Base-by-base conservation (phyloP, 495 filamentous ascomycete species). In the Neurospora cerealis region DNA sequence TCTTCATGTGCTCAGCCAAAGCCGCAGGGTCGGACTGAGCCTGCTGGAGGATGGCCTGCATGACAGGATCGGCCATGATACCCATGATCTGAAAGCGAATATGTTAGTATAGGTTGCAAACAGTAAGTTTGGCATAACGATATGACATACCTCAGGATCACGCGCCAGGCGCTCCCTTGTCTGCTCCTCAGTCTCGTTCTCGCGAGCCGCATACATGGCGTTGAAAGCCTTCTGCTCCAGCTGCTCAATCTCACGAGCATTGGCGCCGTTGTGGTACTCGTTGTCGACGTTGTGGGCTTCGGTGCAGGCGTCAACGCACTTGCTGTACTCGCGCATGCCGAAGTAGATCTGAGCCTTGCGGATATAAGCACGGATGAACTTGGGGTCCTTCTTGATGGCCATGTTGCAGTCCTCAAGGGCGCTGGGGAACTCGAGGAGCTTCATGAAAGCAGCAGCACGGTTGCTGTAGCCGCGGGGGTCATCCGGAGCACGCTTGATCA, bases 381-480 rank as follows among this genome's bases (percentile, higher is more conserved):
- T 93, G 73, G 91, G 87, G 79, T 99, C 96, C 71, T 91, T 93
- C 87, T 91, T 91, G 82, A 96, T 94, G 41, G 96, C 96, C 80
- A 87, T 84, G 83, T 98, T 92, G 80, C 96, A 98, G 85, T 99
- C 96, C 69, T 92, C 89, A 66, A 98, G 91, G 1, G 96, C 96
- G 76, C 91, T 90, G 17, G 96, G 96, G 87, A 99, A 98, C 38
- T 93, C 91, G 83, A 98, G 91, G 28, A 99, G 87, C 86, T 99
- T 99, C 83, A 97, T 92, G 77, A 98, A 92, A 39, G 96, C 96
- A 3, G 96, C 96, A 19, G 96, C 96, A 78, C 96, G 94, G 86
- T 99, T 99, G 80, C 91, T 93, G 86, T 95, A 99, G 32, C 96
- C 96, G 74, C 96, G 92, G 39, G 96, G 92, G 80, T 99, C 96